A percentile compares a stretch with the other conserved stretches of the same genome.
phyloP scores from a whole-genome alignment of 1,139 yeast species.

The Taphrina populina region DNA sequence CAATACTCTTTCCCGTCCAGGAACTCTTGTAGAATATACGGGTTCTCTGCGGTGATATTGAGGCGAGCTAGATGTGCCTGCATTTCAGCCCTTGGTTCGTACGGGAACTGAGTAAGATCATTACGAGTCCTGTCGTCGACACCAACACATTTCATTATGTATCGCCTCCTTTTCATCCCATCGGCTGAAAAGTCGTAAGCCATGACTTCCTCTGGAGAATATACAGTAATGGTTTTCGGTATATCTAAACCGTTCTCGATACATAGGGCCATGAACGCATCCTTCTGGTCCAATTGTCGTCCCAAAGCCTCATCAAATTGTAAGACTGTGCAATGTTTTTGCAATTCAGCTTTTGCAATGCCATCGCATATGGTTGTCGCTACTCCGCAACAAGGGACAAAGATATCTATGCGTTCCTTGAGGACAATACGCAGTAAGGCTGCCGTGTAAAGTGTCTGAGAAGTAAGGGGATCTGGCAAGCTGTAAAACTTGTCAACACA shows the following conservation, averaged over 20 bases:
- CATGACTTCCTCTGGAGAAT: slow-evolving; percentile 18
- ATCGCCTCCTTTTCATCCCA: background rate
- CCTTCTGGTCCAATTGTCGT: slow-evolving; percentile 14
- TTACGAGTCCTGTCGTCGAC: slow-evolving; percentile 22
- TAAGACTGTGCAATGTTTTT: slow-evolving; percentile 15
- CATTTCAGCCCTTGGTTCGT: slow-evolving; percentile 14
- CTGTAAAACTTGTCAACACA: slow-evolving; percentile 16
- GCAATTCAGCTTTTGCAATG: slow-evolving; percentile 17
- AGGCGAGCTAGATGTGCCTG: slow-evolving; percentile 4
- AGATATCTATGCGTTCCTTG: slow-evolving; percentile 12
- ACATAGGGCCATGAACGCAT: slow-evolving; percentile 22
- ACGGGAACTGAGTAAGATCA: slow-evolving; percentile 24
- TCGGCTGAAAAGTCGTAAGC: slow-evolving; percentile 7
- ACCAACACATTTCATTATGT: slow-evolving; percentile 19
- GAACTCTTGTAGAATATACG: slow-evolving; percentile 23
- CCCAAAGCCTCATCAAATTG: slow-evolving; percentile 21
- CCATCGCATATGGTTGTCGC: slow-evolving; percentile 28
- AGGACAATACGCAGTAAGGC: slow-evolving; percentile 11
- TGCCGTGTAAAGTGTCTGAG: slow-evolving; percentile 9
- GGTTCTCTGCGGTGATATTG: slow-evolving; percentile 20
- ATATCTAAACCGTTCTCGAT: slow-evolving; percentile 13
- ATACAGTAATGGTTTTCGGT: slow-evolving; percentile 16
- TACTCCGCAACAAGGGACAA: slow-evolving; percentile 27
- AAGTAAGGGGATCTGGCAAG: slow-evolving; percentile 11
- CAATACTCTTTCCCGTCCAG: slow-evolving; percentile 26